Evolutionary conservation across 192 early-diverging fungal genomes (phyloP).

Genomic region (Oehlia diaphana): DNA sequence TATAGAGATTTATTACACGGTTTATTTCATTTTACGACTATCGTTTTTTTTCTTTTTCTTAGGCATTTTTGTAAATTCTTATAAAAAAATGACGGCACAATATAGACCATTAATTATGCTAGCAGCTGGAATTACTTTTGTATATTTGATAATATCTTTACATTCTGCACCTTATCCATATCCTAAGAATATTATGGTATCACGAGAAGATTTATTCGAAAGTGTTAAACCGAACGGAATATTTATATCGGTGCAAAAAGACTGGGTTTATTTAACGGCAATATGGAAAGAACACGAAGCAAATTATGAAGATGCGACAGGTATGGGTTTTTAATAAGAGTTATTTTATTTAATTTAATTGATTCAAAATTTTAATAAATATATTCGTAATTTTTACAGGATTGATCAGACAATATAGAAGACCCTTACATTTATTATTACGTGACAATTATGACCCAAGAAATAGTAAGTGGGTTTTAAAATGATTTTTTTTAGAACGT

Average conservation of each 20-base stretch:
- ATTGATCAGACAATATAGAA: constrained; percentile 16
- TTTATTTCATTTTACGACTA: too few relatives aligned
- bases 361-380: neutral
- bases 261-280: constrained; percentile 27
- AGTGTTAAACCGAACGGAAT: constrained; percentile 2
- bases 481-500: neutral
- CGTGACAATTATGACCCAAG: constrained; percentile 1
- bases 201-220: constrained; percentile 7
- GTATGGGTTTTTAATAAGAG: neutral
- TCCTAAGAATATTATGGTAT: neutral
- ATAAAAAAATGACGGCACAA: neutral
- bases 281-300: constrained; percentile 22
- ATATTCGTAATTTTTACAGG: neutral
- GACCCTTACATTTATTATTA: neutral
- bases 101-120: constrained; percentile 21
- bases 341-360: neutral
- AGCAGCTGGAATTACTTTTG: neutral
- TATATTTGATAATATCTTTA: neutral
- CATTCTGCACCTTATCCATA: constrained; percentile 4
- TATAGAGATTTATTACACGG: too few relatives aligned
- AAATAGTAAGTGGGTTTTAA: constrained; percentile 1
- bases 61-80: neutral
- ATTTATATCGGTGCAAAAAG: constrained; percentile 2
- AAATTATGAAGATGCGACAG: neutral
- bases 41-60: too few relatives aligned